Percentiles rank a stretch among this genome's conserved stretches.
phyloP scores from a whole-genome alignment of 2,329 filamentous ascomycete genomes.

The Cercospora beticola region DNA sequence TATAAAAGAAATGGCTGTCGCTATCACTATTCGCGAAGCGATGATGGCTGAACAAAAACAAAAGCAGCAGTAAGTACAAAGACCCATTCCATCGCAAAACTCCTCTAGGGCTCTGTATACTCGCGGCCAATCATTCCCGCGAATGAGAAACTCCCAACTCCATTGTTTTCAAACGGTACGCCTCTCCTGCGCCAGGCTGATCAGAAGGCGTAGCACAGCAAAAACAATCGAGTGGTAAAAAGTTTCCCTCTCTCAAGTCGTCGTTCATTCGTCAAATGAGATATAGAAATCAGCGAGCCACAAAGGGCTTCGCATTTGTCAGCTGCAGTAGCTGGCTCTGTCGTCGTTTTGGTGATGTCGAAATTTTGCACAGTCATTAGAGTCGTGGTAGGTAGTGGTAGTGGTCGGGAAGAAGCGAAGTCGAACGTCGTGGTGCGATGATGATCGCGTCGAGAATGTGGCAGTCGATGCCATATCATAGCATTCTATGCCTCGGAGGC shows the following conservation, averaged over 20 bases:
- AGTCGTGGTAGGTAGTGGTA: conserved; percentile 2
- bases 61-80: too few species aligned
- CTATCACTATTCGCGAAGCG: too few species aligned
- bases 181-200: conserved; percentile 17
- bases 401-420: too few species aligned
- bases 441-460: too few species aligned
- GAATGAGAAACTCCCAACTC: background rate
- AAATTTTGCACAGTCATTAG: background rate
- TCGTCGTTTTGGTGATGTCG: background rate
- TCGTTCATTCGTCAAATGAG: too few species aligned
- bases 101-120: background rate
- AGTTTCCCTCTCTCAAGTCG: too few species aligned
- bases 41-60: too few species aligned
- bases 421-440: too few species aligned
- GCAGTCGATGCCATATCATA: background rate
- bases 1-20: too few species aligned
- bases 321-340: background rate
- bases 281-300: too few species aligned
- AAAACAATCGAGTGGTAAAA: background rate
- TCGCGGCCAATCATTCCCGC: background rate
- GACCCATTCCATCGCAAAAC: too few species aligned
- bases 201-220: conserved; percentile 1
- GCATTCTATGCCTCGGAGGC: conserved; percentile 6
- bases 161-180: conserved; percentile 1
- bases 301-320: too few species aligned